Base-by-base conservation (phyloP, 2,329 filamentous ascomycete genomes). In the Elsinoe necatrix region DNA sequence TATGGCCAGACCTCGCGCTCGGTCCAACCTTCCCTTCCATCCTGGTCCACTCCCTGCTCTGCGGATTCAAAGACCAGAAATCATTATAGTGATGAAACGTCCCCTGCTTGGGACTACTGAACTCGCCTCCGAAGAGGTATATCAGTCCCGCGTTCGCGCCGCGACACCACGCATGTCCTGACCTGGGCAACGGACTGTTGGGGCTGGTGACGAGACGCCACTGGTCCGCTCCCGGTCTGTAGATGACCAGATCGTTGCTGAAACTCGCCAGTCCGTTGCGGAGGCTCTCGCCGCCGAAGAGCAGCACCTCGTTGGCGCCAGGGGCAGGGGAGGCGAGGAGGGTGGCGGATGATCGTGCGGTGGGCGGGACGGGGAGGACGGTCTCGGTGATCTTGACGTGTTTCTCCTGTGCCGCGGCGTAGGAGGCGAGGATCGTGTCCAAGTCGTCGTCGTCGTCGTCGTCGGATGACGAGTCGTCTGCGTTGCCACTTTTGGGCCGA, bases 11-110 rank as follows among this genome's bases (percentile, higher is more conserved):
- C 62, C 93, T 79, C 2, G 92, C 90, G 1, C 89, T 86, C 37
- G 92, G 92, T 70, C 87, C 88, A 58, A 87, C 87, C 74, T 84
- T 85, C 1, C 78, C 79, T 70, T 98, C 93, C 31, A 98, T 77
- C 60, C 91, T 86, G 57, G 83, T 87, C 93, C 93, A 98, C 74
- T 98, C 93, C 64, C 90, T 80, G 6, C 82, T 84, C 7, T 79
- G 80, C 0, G 92, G 87, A 67, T 97, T 91, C 42, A 97, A 80
- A 51, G 86, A 80, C 92, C 93, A 98, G 70, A 98, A 97, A 73
- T 97, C 93, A 66, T 95, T 95, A 75, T 98, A 98, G 72, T 98
- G 93, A 71, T 98, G 96, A 67, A 98, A 98, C 0, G 92, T 97
- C 3, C 93, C 93, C 72, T 97, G 93, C 69, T 96, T 97, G 1